Base-by-base conservation (phyloP, 345 rosid species). In the Sisymbrium irio region DNA sequence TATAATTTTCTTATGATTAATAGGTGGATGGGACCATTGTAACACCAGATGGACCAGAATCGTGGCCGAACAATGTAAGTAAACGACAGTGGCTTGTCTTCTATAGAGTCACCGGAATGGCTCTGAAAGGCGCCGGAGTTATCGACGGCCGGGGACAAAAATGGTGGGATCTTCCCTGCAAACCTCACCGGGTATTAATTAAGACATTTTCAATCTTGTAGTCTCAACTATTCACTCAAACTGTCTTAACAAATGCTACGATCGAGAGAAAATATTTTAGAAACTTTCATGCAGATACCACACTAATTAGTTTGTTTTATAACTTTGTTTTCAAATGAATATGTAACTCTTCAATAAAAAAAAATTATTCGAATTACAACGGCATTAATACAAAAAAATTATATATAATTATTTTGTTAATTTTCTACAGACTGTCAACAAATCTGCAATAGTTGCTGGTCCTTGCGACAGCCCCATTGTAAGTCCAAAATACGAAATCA, bases 151-250 rank as follows among this genome's bases (percentile, higher is more conserved):
- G 88, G 79, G 99, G 99, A 71, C 82, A 89, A 65, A 90, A 92
- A 82, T 96, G 99, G 99, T 96, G 99, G 99, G 89, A 96, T 81
- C 98, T 96, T 72, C 98, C 99, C 54, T 96, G 99, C 77, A 96
- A 96, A 83, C 96, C 98, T 39, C 99, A 96, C 87, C 85, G 82
- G 87, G 98, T 93, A 80, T 53, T 27, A 77, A 15, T 12, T 14
- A 1, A 51, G 4, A 28, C 42, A 42, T 27, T 17, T 62, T 36
- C 17, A 59, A 10, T 12, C 45, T 35, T 35, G 37, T 7, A 35
- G 37, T 8, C 37, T 35, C 8, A 35, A 20, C 56, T 12, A 12
- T 12, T 22, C 56, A 22, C 25, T 22, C 15, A 50, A 12, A 22
- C 5, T 19, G 28, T 22, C 20, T 50, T 50, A 22, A 51, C 15